phyloP scores from a whole-genome alignment of 345 rosid genomes.

The Eucalyptus microcorys region DNA sequence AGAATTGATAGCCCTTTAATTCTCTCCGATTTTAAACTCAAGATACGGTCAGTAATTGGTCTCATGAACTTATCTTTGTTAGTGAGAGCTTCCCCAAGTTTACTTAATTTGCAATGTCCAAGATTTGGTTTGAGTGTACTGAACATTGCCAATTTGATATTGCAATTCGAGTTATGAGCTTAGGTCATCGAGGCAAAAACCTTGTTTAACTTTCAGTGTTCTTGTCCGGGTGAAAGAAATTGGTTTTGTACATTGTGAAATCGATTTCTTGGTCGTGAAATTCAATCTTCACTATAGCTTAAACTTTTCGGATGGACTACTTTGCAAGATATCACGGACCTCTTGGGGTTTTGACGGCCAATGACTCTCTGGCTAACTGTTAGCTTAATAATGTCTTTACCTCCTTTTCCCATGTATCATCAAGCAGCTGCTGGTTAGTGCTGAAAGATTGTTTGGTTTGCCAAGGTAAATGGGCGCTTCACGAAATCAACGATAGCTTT shows the following conservation, averaged over 20 bases:
- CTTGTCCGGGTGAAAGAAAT: background rate
- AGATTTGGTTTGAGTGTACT: background rate
- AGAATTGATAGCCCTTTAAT: background rate
- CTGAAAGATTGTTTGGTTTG: background rate
- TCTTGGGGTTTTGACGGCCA: background rate
- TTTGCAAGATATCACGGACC: background rate
- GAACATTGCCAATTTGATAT: background rate
- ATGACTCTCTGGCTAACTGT: background rate
- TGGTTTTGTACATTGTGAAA: background rate
- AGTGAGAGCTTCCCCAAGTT: background rate
- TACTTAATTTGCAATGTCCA: background rate
- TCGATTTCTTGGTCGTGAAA: background rate
- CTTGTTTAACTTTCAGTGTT: background rate
- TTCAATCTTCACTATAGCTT: background rate
- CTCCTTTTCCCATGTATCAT: background rate
- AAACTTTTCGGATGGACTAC: background rate
- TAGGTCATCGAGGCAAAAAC: background rate
- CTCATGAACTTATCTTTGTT: background rate
- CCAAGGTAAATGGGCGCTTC: background rate
- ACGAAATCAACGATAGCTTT: background rate
- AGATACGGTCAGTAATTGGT: background rate
- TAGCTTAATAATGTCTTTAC: background rate
- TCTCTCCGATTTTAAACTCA: background rate
- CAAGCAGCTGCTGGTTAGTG: background rate
- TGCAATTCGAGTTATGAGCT: background rate